phyloP scores from a whole-genome alignment of 129 eudicot species.

The Helianthus annuus region HanXRQr2.0-SUNRISE NC_035434.2:4274997-4275496 shows the following conservation, averaged over 20 bases:
- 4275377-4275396: too few relatives aligned
- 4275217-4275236: not conserved
- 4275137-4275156: not conserved
- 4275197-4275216: constrained; percentile 1
- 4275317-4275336: too few relatives aligned
- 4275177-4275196: not conserved
- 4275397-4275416: too few relatives aligned
- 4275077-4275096: not conserved
- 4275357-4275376: too few relatives aligned
- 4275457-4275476: too few relatives aligned
- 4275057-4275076: not conserved
- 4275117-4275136: not conserved
- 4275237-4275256: not conserved
- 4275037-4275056: not conserved
- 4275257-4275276: not conserved
- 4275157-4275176: not conserved
- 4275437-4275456: too few relatives aligned
- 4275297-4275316: too few relatives aligned
- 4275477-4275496: too few relatives aligned
- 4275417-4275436: too few relatives aligned
- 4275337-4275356: too few relatives aligned
- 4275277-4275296: too few relatives aligned
- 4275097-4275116: not conserved
- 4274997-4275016: not conserved
- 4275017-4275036: not conserved